These are phyloP conservation scores for Novakomyces olei DNA, from an alignment of 805 yeast species.

Conservation along the genomic window DNA sequence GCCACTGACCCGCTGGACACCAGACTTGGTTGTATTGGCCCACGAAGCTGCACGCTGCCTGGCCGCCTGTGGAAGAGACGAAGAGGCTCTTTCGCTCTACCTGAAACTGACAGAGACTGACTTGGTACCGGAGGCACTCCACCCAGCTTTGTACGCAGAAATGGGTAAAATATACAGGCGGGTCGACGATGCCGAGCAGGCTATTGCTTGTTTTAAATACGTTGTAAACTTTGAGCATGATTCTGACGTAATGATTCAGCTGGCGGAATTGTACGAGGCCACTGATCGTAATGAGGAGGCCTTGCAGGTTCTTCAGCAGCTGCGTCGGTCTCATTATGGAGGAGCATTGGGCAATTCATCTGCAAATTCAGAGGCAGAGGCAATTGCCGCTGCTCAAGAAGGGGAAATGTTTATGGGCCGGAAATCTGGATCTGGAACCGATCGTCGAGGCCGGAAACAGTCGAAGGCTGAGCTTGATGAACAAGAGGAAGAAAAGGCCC, in stretches of 20 bases:
- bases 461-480: background rate
- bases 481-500: conserved; percentile 1
- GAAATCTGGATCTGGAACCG: background rate
- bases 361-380: conserved; percentile 8
- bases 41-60: conserved; percentile 55
- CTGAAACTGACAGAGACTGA: conserved; percentile 33
- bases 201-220: conserved; percentile 12
- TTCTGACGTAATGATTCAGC: conserved; percentile 48
- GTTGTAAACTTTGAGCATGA: conserved; percentile 17
- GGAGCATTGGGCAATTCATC: background rate
- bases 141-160: conserved; percentile 2
- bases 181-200: conserved; percentile 13
- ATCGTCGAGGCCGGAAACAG: conserved; percentile 1
- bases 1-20: conserved; percentile 10
- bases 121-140: conserved; percentile 10
- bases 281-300: conserved; percentile 15
- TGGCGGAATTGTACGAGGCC: conserved; percentile 57
- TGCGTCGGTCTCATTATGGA: conserved; percentile 8
- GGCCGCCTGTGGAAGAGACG: conserved; percentile 42
- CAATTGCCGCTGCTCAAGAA: conserved; percentile 1
- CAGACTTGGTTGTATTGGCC: conserved; percentile 24
- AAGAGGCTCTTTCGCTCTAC: conserved; percentile 56
- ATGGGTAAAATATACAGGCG: conserved; percentile 1
- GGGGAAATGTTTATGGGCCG: background rate
- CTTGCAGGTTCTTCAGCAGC: conserved; percentile 14